Base-by-base conservation (phyloP, 2,329 filamentous ascomycete species). In the Trichoderma pleuroti region DNA sequence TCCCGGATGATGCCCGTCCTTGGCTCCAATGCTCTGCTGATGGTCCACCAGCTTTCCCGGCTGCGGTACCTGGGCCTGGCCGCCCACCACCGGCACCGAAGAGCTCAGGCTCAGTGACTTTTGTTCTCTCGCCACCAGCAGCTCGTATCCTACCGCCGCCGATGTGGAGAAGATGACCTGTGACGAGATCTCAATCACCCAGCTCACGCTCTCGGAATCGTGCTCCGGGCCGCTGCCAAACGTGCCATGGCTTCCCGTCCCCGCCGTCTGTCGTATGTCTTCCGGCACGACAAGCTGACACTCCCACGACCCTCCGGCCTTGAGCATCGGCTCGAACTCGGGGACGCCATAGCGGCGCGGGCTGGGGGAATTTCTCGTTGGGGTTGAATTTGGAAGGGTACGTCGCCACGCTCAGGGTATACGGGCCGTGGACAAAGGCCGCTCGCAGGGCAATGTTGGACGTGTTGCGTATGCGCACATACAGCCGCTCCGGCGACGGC, bases 351-450 rank as follows among this genome's bases (percentile, higher is more conserved):
- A 90, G 66, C 86, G 85, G 66, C 90, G 87, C 1, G 91, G 87
- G 65, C 91, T 86, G 71, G 90, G 90, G 88, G 75, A 92, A 90
- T 78, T 93, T 94, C 74, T 86, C 84, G 81, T 97, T 94, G 2
- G 95, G 93, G 76, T 94, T 87, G 83, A 96, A 98, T 60, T 86
- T 88, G 18, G 92, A 86, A 0, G 95, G 93, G 76, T 97, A 97
- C 28, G 94, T 92, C 65, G 94, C 90, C 62, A 94, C 91, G 76
- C 93, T 94, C 46, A 98, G 87, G 0, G 91, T 97, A 79, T 99
- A 99, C 1, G 96, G 96, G 0, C 96, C 96, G 82, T 98, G 96
- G 68, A 99, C 91, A 80, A 98, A 99, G 70, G 96, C 96, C 68
- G 96, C 96, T 77, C 96, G 93, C 49, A 98, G 85, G 18, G 96